These are phyloP conservation scores for Lecanicillium sp. DNA, from an alignment of 2,329 filamentous ascomycete species.

Conservation along the genomic window DNA sequence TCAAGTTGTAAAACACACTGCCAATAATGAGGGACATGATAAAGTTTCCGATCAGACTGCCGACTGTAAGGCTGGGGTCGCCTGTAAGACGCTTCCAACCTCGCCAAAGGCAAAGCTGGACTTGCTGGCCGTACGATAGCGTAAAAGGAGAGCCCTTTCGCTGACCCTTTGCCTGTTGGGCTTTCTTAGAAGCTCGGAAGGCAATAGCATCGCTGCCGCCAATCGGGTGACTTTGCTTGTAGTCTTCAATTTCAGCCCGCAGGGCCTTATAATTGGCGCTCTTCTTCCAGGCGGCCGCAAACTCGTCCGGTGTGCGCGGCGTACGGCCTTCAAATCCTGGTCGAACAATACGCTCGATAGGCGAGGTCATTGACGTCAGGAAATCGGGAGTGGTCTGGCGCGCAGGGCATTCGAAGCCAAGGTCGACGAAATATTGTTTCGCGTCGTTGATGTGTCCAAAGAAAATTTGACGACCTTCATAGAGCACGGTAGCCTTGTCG, in stretches of 20 bases:
- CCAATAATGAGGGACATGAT: conserved; percentile 71
- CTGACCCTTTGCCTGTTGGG: conserved; percentile 50
- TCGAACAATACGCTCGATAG: conserved; percentile 49
- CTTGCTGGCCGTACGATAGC: conserved; percentile 68
- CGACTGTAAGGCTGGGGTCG: conserved; percentile 69
- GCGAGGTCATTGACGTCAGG: conserved; percentile 62
- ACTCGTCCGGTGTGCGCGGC: conserved; percentile 57
- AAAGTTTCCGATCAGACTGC: conserved; percentile 64
- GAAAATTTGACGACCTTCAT: conserved; percentile 57
- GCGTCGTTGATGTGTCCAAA: conserved; percentile 56
- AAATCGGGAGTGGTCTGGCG: conserved; percentile 67
- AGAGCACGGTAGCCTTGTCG: conserved; percentile 53
- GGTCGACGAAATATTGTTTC: conserved; percentile 57
- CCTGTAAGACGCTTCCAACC: conserved; percentile 71
- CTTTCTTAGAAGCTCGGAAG: conserved; percentile 49
- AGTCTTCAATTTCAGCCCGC: conserved; percentile 49
- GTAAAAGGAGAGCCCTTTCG: conserved; percentile 75
- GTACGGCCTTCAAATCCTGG: conserved; percentile 50
- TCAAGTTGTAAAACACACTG: conserved; percentile 75
- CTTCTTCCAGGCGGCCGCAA: conserved; percentile 52
- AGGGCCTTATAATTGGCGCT: conserved; percentile 45
- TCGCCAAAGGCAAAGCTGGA: conserved; percentile 73
- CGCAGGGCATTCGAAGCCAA: conserved; percentile 61
- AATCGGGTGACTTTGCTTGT: conserved; percentile 48
- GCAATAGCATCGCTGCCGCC: conserved; percentile 49